phyloP scores from a whole-genome alignment of 2,329 filamentous ascomycete genomes.

The Akanthomyces dipterigenus region DNA sequence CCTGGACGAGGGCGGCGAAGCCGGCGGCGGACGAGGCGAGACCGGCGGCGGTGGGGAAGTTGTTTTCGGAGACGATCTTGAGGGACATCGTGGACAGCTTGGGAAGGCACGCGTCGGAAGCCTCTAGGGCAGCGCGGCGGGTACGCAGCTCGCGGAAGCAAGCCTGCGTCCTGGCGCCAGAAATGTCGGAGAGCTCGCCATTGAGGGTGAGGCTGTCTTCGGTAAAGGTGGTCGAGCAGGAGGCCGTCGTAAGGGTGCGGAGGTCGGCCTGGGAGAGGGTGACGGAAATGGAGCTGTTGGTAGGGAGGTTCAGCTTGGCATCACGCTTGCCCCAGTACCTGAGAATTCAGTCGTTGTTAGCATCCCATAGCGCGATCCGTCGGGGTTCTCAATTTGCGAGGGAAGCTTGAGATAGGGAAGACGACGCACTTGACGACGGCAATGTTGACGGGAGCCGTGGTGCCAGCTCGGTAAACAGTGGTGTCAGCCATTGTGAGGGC shows the following conservation, averaged over 20 bases:
- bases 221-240: constrained; percentile 69
- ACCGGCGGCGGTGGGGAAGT: constrained; percentile 96
- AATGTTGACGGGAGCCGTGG: constrained; percentile 95
- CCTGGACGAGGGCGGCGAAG: constrained; percentile 67
- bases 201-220: constrained; percentile 77
- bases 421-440: constrained; percentile 79
- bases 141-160: constrained; percentile 82
- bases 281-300: constrained; percentile 95
- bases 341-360: constrained; percentile 5
- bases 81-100: constrained; percentile 72
- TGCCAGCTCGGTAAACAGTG: constrained; percentile 81
- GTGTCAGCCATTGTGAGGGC: constrained; percentile 37
- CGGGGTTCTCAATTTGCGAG: neutral
- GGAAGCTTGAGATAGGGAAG: neutral
- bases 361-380: neutral
- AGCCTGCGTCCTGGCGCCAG: constrained; percentile 83
- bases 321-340: constrained; percentile 96
- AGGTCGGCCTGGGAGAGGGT: constrained; percentile 92
- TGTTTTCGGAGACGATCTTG: constrained; percentile 91
- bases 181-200: constrained; percentile 72
- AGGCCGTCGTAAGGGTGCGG: constrained; percentile 91
- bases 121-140: constrained; percentile 70
- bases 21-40: constrained; percentile 67
- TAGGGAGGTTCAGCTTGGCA: constrained; percentile 86
- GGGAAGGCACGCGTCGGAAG: constrained; percentile 64